Evolutionary conservation across 202 grass and related monocot species (phyloP).

Genomic region (Panicum virgatum): DNA sequence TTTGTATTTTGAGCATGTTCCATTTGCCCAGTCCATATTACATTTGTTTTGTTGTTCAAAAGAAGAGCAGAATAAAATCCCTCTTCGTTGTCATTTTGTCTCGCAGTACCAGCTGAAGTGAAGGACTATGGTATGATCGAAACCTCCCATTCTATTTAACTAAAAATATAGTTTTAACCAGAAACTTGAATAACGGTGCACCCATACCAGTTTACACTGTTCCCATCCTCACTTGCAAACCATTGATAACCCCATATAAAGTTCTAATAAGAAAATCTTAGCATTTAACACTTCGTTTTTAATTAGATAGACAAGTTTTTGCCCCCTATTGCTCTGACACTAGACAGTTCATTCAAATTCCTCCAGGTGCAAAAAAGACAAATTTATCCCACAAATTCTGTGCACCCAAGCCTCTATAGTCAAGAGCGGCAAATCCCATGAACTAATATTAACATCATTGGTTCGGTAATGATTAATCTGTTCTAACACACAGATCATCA

Average conservation of each 20-base stretch:
- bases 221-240: not conserved
- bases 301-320: not conserved
- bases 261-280: not conserved
- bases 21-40: not conserved
- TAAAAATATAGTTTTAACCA: not conserved
- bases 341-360: not conserved
- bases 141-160: not conserved
- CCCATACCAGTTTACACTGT: not conserved
- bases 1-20: not conserved
- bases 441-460: not conserved
- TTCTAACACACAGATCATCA: not conserved
- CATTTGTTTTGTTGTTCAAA: constrained; percentile 13
- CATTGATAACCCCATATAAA: not conserved
- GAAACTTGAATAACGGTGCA: not conserved
- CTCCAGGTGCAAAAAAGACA: not conserved
- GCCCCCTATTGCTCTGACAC: not conserved
- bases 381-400: not conserved
- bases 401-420: not conserved
- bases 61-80: not conserved
- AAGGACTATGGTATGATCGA: not conserved
- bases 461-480: not conserved
- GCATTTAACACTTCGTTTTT: not conserved
- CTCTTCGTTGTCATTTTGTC: not conserved
- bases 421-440: not conserved
- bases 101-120: not conserved